Percentiles rank a stretch among this genome's conserved stretches.
Evolutionary conservation across 1,139 yeast genomes (phyloP).

Genomic region (Candida smagusa): DNA sequence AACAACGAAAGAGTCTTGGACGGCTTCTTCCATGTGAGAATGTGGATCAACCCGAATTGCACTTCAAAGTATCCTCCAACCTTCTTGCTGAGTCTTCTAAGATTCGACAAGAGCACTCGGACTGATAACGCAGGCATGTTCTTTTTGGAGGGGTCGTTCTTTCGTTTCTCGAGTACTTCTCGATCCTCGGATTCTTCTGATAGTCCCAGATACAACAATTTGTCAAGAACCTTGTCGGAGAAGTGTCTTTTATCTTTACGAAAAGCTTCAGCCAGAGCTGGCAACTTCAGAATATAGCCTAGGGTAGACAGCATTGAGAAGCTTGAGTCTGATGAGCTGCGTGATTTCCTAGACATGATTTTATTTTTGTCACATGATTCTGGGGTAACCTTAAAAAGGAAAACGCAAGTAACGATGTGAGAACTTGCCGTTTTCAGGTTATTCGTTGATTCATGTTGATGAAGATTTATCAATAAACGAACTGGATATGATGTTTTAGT

Average conservation of each 20-base stretch:
- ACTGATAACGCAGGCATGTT: conserved; percentile 51
- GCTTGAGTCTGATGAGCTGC: background rate
- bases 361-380: too few relatives aligned
- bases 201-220: conserved; percentile 45
- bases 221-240: conserved; percentile 55
- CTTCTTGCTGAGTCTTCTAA: conserved; percentile 50
- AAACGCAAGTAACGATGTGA: too few relatives aligned
- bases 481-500: too few relatives aligned
- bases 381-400: too few relatives aligned
- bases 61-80: conserved; percentile 51
- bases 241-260: conserved; percentile 37
- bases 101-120: conserved; percentile 44
- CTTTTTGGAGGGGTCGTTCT: conserved; percentile 44
- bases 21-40: conserved; percentile 64
- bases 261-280: conserved; percentile 24
- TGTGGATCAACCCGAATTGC: conserved; percentile 53
- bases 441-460: too few relatives aligned
- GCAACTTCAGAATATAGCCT: conserved; percentile 16
- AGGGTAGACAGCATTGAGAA: background rate
- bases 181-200: conserved; percentile 48
- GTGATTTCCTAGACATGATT: background rate
- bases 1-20: conserved; percentile 52
- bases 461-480: too few relatives aligned
- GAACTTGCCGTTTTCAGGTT: too few relatives aligned
- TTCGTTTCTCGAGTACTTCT: conserved; percentile 39